These are phyloP conservation scores for Cryphonectria carpinicola DNA, from an alignment of 2,329 filamentous ascomycete species.

Conservation along the genomic window DNA sequence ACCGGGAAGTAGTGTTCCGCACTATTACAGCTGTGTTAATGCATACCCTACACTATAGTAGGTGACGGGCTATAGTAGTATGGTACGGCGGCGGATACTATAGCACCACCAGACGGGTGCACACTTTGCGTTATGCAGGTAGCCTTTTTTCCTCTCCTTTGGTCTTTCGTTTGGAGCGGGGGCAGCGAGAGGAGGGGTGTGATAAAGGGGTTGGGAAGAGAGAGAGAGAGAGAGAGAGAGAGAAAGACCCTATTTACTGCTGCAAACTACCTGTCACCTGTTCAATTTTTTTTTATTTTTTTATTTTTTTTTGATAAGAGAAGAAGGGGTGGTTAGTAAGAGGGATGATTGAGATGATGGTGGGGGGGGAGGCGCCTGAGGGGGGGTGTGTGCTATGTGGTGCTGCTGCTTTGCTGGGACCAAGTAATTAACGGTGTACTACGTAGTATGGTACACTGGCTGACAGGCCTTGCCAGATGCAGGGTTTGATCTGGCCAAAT, in stretches of 20 bases:
- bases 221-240: not conserved
- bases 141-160: not conserved
- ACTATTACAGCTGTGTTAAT: not conserved
- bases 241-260: not conserved
- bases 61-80: not conserved
- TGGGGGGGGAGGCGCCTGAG: not conserved
- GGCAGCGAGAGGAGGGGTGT: not conserved
- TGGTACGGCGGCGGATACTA: not conserved
- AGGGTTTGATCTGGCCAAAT: conserved; percentile 12
- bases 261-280: not conserved
- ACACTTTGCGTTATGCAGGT: not conserved
- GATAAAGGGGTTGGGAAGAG: not conserved
- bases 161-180: too few species aligned
- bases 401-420: not conserved
- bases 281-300: not conserved
- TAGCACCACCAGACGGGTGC: not conserved
- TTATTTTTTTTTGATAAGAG: not conserved
- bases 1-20: not conserved
- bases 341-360: not conserved
- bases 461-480: conserved; percentile 10
- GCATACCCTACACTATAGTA: conserved; percentile 5
- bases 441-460: not conserved
- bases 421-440: not conserved
- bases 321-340: not conserved
- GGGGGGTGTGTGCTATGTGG: not conserved